Evolutionary conservation across 2,329 filamentous ascomycete species (phyloP).

Genomic region (Zasmidium citrigriseum): DNA sequence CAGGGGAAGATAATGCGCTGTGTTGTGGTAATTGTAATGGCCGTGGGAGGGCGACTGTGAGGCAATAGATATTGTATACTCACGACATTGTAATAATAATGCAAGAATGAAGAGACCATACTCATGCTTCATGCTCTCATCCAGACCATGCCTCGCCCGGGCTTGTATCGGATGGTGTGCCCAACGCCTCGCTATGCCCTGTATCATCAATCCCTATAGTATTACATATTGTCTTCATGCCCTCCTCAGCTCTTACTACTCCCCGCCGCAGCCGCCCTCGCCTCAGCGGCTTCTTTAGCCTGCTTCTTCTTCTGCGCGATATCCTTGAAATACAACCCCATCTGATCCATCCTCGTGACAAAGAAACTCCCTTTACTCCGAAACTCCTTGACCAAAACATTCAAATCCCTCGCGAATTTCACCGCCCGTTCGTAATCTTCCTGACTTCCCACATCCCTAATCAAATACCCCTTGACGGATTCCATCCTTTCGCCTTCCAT

Average conservation of each 20-base stretch:
- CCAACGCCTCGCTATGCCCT: slow-evolving; percentile 25
- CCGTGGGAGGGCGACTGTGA: neutral
- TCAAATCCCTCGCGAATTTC: slow-evolving; percentile 82
- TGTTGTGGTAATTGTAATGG: neutral
- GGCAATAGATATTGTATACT: slow-evolving; percentile 5
- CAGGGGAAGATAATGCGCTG: neutral
- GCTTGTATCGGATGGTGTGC: too few relatives aligned
- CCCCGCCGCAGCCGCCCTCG: slow-evolving; percentile 9
- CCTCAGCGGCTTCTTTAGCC: slow-evolving; percentile 15
- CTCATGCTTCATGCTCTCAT: neutral
- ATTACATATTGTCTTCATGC: neutral
- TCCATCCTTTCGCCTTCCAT: slow-evolving; percentile 95
- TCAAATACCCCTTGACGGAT: slow-evolving; percentile 78
- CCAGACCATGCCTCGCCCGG: too few relatives aligned
- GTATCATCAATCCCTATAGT: neutral
- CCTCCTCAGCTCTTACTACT: neutral
- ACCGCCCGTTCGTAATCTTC: slow-evolving; percentile 71
- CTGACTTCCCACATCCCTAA: slow-evolving; percentile 72
- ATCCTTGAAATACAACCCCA: slow-evolving; percentile 72
- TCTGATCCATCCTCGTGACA: slow-evolving; percentile 85
- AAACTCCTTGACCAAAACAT: slow-evolving; percentile 85
- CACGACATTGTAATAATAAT: neutral
- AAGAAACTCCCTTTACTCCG: slow-evolving; percentile 84
- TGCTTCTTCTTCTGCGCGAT: slow-evolving; percentile 48
- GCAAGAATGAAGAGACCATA: neutral